Evolutionary conservation across 1,284 basidiomycete genomes (phyloP), one percentile per base, ranked within the genome.

Genomic region (Flammula alnicola): DNA sequence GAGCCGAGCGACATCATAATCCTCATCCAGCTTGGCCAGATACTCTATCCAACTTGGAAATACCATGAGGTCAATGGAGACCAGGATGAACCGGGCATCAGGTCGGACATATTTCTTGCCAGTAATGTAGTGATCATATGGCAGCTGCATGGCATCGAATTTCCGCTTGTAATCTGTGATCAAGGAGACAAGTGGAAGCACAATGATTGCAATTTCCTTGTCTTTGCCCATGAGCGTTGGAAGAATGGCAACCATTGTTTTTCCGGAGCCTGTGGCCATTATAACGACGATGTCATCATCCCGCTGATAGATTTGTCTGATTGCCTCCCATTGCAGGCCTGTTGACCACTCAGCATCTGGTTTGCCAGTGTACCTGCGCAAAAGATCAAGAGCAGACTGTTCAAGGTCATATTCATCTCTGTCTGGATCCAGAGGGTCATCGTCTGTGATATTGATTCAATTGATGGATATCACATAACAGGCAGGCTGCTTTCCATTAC

Each of bases 231-330:
- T 14, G 4, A 51, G 23, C 0, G 48, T 17, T 8, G 52, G 49
- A 17, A 57, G 37, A 9, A 58, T 23, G 6, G 51, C 47, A 3
- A 54, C 7, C 51, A 55, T 53, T 0, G 51, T 53, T 29, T 57
- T 59, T 3, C 58, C 58, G n/a, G 23, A 30, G 2, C 32, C 38
- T n/a, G 39, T 42, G 3, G 38, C 27, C n/a, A 25, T 16, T 4
- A 41, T 27, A 16, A 25, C 30, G 33, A 48, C 17, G 19, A 48
- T 20, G 22, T 48, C 38, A 4, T 26, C 9, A 12, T 41, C 16
- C 3, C 27, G n/a, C 11, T 25, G 17, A 17, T 22, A 22, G 12
- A 31, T 25, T 25, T 29, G 26, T 9, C 19, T 3, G 29, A 39
- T 47, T 20, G 35, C 33, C 44, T 38, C 22, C 44, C 36, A 39